Evolutionary conservation across 352 stramenopile species (phyloP).

Genomic region (Phytophthora megakarya): DNA sequence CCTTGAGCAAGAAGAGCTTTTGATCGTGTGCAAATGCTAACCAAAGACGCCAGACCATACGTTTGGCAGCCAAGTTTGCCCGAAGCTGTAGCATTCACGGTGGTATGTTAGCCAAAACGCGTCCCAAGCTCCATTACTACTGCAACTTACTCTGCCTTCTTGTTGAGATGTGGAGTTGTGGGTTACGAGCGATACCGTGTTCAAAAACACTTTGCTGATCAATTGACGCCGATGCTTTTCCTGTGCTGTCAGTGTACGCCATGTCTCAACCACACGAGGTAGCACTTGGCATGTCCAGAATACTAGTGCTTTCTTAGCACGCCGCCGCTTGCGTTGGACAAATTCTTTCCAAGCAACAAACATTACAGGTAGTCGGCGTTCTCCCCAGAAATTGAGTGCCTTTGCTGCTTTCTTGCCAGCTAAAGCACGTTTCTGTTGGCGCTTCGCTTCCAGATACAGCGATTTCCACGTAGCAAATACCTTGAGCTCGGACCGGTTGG

Average conservation of each 20-base stretch:
- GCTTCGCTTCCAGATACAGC: constrained; percentile 10
- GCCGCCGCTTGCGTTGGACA: constrained; percentile 43
- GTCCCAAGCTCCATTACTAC: neutral
- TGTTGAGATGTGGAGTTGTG: constrained; percentile 74
- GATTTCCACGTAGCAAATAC: constrained; percentile 60
- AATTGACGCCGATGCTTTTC: constrained; percentile 39
- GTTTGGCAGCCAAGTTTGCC: constrained; percentile 52
- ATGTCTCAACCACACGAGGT: constrained; percentile 62
- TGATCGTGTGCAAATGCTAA: constrained; percentile 54
- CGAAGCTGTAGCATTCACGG: constrained; percentile 26
- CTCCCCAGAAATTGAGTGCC: constrained; percentile 67
- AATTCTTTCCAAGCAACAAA: constrained; percentile 54
- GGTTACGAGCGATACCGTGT: constrained; percentile 58
- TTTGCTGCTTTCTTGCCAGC: constrained; percentile 44
- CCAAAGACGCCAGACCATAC: constrained; percentile 59
- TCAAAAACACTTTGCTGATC: constrained; percentile 69
- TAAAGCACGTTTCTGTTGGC: constrained; percentile 34
- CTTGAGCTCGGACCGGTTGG: constrained; percentile 56
- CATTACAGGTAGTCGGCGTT: constrained; percentile 50
- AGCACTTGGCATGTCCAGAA: constrained; percentile 78
- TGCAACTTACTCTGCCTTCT: constrained; percentile 40
- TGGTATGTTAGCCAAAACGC: constrained; percentile 7
- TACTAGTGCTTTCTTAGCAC: constrained; percentile 59
- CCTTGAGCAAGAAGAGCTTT: constrained; percentile 73
- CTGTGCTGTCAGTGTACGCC: constrained; percentile 36